These are phyloP conservation scores for Arbutus unedo DNA, from an alignment of 148 eudicot species.

Conservation along the genomic window DNA sequence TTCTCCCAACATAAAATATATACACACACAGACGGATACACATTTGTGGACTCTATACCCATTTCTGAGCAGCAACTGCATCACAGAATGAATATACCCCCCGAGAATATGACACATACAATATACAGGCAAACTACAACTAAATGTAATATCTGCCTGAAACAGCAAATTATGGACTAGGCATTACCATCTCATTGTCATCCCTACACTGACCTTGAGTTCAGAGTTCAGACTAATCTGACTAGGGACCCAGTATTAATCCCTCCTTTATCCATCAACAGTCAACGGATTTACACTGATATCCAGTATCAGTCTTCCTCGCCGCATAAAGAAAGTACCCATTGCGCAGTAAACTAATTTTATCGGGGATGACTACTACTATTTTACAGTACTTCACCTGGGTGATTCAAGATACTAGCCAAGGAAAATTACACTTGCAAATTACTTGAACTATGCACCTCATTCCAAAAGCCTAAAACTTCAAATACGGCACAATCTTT, in stretches of 20 bases:
- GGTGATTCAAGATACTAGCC: neutral
- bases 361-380: too few species aligned
- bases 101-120: neutral
- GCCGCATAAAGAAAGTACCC: too few species aligned
- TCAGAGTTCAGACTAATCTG: neutral
- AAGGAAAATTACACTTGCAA: neutral
- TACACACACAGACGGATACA: neutral
- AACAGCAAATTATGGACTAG: neutral
- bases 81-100: too few species aligned
- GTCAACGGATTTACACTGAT: too few species aligned
- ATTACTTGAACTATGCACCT: neutral
- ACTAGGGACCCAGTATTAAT: neutral
- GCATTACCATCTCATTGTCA: neutral
- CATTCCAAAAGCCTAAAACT: neutral
- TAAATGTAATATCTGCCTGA: neutral
- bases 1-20: neutral
- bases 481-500: neutral
- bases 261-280: neutral
- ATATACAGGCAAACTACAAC: neutral
- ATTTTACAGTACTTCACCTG: neutral
- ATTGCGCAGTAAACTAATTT: too few species aligned
- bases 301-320: too few species aligned
- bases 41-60: neutral
- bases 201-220: neutral
- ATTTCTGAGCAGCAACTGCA: neutral